A percentile compares a stretch with the other conserved stretches of the same genome.
These are phyloP conservation scores for Ceratobasidium sp. DNA, from an alignment of 1,284 basidiomycete species.

Conservation along the genomic window DNA sequence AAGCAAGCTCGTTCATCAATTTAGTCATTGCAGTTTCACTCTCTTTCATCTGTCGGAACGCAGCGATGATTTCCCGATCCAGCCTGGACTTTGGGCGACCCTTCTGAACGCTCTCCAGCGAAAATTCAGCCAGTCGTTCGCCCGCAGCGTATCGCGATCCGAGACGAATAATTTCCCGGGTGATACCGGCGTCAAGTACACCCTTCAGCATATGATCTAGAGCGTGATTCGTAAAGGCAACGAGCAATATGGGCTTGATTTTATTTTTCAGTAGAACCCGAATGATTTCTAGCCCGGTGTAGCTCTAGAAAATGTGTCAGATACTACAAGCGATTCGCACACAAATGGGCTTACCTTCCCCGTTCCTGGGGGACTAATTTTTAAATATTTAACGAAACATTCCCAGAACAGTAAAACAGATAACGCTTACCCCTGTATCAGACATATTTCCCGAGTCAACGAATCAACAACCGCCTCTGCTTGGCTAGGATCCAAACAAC, in stretches of 20 bases:
- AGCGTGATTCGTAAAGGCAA: constrained; percentile 82
- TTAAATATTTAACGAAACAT: constrained; percentile 12
- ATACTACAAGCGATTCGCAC: constrained; percentile 3
- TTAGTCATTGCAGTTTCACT: constrained; percentile 63
- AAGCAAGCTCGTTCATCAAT: constrained; percentile 63
- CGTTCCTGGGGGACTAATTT: constrained; percentile 75
- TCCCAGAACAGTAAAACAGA: no score
- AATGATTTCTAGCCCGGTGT: constrained; percentile 74
- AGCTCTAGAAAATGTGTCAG: no score
- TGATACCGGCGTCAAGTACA: constrained; percentile 72
- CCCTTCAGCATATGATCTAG: constrained; percentile 76
- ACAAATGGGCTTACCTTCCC: constrained; percentile 73
- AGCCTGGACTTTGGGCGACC: constrained; percentile 59
- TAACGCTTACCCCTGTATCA: constrained; percentile 77
- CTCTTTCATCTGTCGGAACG: constrained; percentile 60
- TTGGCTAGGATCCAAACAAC: constrained; percentile 74
- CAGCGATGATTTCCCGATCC: constrained; percentile 55
- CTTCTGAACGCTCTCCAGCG: constrained; percentile 61
- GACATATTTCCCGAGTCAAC: constrained; percentile 68
- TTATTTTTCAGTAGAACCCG: constrained; percentile 70
- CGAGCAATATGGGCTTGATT: constrained; percentile 71
- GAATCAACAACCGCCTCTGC: constrained; percentile 74
- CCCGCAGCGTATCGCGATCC: constrained; percentile 70
- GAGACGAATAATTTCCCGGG: constrained; percentile 71
- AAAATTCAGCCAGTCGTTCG: constrained; percentile 69